Evolutionary conservation across 108 stramenopile genomes (phyloP).

Genomic region (Nitzschia sp.): DNA sequence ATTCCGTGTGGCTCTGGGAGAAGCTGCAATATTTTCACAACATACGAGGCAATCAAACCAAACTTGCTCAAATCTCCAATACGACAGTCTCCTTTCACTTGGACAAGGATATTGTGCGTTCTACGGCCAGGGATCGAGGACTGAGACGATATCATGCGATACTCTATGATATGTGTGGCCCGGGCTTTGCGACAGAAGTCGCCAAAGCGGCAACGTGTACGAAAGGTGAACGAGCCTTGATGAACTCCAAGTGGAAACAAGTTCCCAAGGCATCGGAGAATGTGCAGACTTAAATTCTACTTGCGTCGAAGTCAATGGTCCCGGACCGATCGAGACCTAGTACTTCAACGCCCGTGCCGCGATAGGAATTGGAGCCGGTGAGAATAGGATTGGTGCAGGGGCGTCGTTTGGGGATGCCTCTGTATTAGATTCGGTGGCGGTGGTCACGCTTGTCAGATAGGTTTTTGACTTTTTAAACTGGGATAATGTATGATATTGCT

Average conservation of each 20-base stretch:
- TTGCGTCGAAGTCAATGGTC: no score
- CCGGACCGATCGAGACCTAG: no score
- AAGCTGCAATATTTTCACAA: conserved; percentile 24
- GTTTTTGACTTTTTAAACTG: no score
- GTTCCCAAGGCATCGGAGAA: conserved; percentile 6
- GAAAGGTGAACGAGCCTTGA: conserved; percentile 2
- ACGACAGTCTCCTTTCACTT: conserved; percentile 22
- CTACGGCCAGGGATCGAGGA: conserved; percentile 13
- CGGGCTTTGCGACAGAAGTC: conserved; percentile 6
- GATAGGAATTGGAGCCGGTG: no score
- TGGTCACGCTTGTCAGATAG: no score
- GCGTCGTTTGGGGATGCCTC: no score
- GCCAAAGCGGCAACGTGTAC: conserved; percentile 8
- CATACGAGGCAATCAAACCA: conserved; percentile 21
- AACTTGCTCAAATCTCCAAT: conserved; percentile 27
- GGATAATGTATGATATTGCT: no score
- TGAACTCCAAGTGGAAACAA: conserved; percentile 6
- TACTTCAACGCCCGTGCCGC: no score
- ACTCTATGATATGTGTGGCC: conserved; percentile 24
- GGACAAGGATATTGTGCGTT: conserved; percentile 19
- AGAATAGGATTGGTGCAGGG: no score
- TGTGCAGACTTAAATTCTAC: no score
- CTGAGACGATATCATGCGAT: conserved; percentile 45
- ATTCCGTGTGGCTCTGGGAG: conserved; percentile 17
- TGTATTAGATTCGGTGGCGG: no score